Evolutionary conservation across 768 basidiomycete species (phyloP), one percentile per base, ranked within the genome.

Genomic region (Lepiota venenata): DNA sequence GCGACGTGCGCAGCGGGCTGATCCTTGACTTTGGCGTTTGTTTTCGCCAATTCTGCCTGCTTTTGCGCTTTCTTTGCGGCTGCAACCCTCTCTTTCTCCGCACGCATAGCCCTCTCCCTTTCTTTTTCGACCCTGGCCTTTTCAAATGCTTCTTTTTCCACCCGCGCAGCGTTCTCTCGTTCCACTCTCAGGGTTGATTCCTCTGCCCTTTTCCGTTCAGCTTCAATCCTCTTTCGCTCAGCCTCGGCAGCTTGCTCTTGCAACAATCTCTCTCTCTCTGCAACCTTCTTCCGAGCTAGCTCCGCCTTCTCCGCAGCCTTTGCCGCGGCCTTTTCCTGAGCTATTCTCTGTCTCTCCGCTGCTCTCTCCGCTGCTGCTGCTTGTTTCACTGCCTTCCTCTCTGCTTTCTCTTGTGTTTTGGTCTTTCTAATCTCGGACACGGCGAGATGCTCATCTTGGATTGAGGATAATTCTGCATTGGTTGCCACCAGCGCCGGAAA

Each of bases 271-370:
- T 58, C 76, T 59, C 71, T 81, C 14, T 71, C 71, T 1, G 75
- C 76, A 2, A 81, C 81, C 62, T 81, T 87, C 64, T 84, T 83
- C 61, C 82, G 77, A 1, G 78, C 80, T 2, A 67, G 64, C 55
- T 76, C 82, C 10, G 76, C 82, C 60, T 84, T 85, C 72, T 82
- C 88, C 15, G 77, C 80, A 29, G 83, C 82, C 59, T 82, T 86
- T 42, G 80, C 80, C 40, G 82, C 80, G 1, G 77, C 75, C 61
- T 82, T 88, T 58, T 77, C 81, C 58, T 76, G 76, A 14, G 72
- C 71, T 55, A 83, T 77, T 56, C 64, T 62, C 53, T 67, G 64
- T 48, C 71, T 64, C 25, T 59, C 63, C 43, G 63, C 57, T 36
- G 64, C 53, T 25, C 68, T 68, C 36, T 75, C 69, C 42, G 69